Percentiles rank a stretch among this genome's conserved stretches.
Conservation (phyloP, 495 filamentous ascomycete genomes). For the Penicillium lividum region DNA sequence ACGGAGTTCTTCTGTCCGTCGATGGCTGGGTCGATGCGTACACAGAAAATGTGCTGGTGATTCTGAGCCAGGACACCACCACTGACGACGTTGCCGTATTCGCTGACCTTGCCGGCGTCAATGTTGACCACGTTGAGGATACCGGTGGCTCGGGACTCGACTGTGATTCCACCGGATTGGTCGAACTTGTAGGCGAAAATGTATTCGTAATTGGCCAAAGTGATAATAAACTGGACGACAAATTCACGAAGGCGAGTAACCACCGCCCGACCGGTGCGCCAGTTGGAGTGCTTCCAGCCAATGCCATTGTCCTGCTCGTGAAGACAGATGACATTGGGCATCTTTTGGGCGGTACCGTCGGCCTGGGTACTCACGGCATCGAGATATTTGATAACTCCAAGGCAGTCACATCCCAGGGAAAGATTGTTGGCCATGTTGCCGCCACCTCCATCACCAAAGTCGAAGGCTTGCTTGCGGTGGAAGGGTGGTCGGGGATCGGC, state of each 20-base stretch:
- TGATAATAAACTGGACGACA: slow-evolving; percentile 76
- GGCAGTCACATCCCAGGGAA: slow-evolving; percentile 68
- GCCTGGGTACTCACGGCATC: slow-evolving; percentile 57
- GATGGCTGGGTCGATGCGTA: slow-evolving; percentile 83
- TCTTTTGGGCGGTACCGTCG: slow-evolving; percentile 53
- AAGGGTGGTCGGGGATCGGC: slow-evolving; percentile 67
- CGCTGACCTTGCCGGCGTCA: slow-evolving; percentile 56
- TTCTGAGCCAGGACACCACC: slow-evolving; percentile 79
- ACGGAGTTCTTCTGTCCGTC: slow-evolving; percentile 74
- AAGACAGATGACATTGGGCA: slow-evolving; percentile 67
- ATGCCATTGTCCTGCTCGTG: slow-evolving; percentile 74
- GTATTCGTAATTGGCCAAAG: slow-evolving; percentile 83
- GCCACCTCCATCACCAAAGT: slow-evolving; percentile 70
- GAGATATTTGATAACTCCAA: slow-evolving; percentile 69
- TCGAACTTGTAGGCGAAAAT: slow-evolving; percentile 88
- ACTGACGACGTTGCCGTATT: slow-evolving; percentile 83
- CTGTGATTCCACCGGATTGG: slow-evolving; percentile 76
- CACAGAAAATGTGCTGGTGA: slow-evolving; percentile 92
- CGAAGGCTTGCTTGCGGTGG: slow-evolving; percentile 71
- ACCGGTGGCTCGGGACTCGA: slow-evolving; percentile 85
- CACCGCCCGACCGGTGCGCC: slow-evolving; percentile 64
- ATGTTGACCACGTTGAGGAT: slow-evolving; percentile 89
- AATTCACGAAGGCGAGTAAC: slow-evolving; percentile 62
- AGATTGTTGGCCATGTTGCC: slow-evolving; percentile 71
- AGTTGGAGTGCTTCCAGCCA: slow-evolving; percentile 73